A percentile compares a stretch with the other conserved stretches of the same genome.
Conservation (phyloP, 768 basidiomycete species). For the Agrocybe praecox region DNA sequence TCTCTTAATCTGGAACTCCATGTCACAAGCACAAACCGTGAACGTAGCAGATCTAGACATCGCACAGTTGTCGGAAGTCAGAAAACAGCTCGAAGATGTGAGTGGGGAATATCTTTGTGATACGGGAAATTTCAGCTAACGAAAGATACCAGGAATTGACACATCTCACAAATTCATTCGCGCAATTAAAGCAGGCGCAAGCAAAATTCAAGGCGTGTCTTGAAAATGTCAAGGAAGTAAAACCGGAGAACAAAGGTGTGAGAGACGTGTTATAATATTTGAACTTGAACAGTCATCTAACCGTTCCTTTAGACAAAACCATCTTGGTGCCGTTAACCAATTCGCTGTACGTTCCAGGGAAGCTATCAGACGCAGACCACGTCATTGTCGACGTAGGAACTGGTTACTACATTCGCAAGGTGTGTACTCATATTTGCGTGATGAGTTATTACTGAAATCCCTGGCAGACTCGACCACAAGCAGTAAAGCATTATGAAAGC, state of each 20-base stretch:
- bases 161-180: slow-evolving; percentile 89
- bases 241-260: slow-evolving; percentile 64
- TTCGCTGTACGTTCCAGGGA: slow-evolving; percentile 95
- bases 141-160: slow-evolving; percentile 76
- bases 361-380: slow-evolving; percentile 76
- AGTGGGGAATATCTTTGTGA: slow-evolving; percentile 13
- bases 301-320: slow-evolving; percentile 63
- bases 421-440: slow-evolving; percentile 28
- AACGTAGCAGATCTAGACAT: slow-evolving; percentile 84
- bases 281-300: not conserved
- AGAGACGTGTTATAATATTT: not conserved
- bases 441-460: not conserved
- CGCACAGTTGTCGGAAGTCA: slow-evolving; percentile 85
- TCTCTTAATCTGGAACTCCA: slow-evolving; percentile 3
- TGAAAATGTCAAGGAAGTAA: slow-evolving; percentile 77
- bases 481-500: slow-evolving; percentile 74
- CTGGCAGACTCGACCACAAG: slow-evolving; percentile 77
- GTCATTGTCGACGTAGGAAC: slow-evolving; percentile 97
- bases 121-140: slow-evolving; percentile 3
- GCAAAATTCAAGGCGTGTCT: slow-evolving; percentile 89
- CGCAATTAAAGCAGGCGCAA: slow-evolving; percentile 91
- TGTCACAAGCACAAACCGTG: slow-evolving; percentile 59
- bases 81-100: slow-evolving; percentile 92
- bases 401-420: slow-evolving; percentile 96
- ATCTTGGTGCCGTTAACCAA: slow-evolving; percentile 92